Conservation (phyloP, 2,329 filamentous ascomycete genomes). For the Graphiopsis chlorocephala region DNA sequence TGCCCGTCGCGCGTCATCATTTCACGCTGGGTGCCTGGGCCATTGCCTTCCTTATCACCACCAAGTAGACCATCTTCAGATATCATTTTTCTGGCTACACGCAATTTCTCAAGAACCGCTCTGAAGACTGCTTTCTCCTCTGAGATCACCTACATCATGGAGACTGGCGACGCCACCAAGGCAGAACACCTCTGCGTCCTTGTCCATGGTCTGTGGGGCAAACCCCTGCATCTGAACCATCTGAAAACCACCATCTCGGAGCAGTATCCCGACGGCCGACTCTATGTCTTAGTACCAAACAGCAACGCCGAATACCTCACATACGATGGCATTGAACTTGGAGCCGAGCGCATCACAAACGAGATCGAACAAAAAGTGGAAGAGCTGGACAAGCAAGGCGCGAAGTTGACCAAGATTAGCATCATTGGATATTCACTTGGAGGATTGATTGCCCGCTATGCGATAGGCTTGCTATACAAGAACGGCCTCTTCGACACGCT, state of each 20-base stretch:
- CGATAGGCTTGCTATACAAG: constrained; percentile 76
- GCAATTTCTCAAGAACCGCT: too few species aligned
- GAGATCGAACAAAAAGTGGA: constrained; percentile 62
- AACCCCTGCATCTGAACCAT: constrained; percentile 68
- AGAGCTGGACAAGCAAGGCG: constrained; percentile 57
- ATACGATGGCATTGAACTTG: constrained; percentile 66
- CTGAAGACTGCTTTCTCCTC: too few species aligned
- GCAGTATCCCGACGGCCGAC: constrained; percentile 58
- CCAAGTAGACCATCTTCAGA: not conserved
- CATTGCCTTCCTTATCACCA: not conserved
- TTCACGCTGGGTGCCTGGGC: not conserved
- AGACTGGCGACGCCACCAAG: constrained; percentile 11
- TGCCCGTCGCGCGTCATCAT: not conserved
- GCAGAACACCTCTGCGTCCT: constrained; percentile 69
- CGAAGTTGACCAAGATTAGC: constrained; percentile 76
- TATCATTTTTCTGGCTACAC: too few species aligned
- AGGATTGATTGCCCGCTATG: constrained; percentile 81
- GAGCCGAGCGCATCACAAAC: constrained; percentile 63
- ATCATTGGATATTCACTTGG: constrained; percentile 88
- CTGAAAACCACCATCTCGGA: constrained; percentile 65
- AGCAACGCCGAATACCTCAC: constrained; percentile 70
- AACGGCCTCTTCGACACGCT: constrained; percentile 77
- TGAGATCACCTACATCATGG: constrained; percentile 1
- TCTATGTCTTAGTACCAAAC: constrained; percentile 70
- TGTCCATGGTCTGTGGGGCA: constrained; percentile 78